Percentiles rank a stretch among this genome's conserved stretches.
Conservation (phyloP, 768 basidiomycete species). For the Termitomyces sp. region DNA sequence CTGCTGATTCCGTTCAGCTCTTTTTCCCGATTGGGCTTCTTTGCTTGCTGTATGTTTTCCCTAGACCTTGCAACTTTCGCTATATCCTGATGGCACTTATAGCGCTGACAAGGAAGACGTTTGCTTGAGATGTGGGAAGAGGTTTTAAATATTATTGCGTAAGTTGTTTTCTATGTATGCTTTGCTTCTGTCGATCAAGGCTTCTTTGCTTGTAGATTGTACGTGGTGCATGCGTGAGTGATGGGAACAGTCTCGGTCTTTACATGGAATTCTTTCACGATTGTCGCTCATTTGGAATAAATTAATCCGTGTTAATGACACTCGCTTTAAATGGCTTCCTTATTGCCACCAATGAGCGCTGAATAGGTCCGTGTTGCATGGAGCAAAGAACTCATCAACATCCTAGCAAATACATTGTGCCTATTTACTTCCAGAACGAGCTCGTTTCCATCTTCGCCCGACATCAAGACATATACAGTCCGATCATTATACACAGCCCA, state of each 20-base stretch:
- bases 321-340: background rate
- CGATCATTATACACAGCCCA: background rate
- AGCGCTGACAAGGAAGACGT: slow-evolving; percentile 12
- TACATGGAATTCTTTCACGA: background rate
- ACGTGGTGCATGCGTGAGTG: background rate
- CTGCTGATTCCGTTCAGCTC: slow-evolving; percentile 8
- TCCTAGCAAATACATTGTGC: background rate
- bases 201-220: background rate
- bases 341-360: background rate
- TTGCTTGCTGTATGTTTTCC: slow-evolving; percentile 20
- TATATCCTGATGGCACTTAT: background rate
- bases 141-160: background rate
- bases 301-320: background rate
- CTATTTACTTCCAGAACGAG: background rate
- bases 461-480: background rate
- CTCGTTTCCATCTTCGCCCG: background rate
- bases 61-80: background rate
- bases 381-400: background rate
- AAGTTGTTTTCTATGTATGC: background rate
- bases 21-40: slow-evolving; percentile 27
- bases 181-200: background rate
- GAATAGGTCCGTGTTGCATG: background rate
- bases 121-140: slow-evolving; percentile 15
- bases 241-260: background rate
- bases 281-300: background rate